Evolutionary conservation across 805 yeast species (phyloP).

Genomic region (Teunomyces panamensis): DNA sequence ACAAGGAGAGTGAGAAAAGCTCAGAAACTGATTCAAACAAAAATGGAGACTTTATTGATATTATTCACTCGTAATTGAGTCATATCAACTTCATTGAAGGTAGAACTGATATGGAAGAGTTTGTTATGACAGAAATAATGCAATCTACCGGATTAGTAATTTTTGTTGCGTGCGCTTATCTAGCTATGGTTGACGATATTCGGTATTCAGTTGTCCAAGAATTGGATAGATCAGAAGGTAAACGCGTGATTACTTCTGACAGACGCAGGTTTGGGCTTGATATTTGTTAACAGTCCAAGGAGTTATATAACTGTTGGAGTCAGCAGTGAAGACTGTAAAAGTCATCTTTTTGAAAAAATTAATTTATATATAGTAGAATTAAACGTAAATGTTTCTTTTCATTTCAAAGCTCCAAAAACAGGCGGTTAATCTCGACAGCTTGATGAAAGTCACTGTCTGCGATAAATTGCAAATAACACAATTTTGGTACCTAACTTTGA

Average conservation of each 20-base stretch:
- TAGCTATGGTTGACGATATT: constrained; percentile 29
- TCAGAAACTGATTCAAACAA: background rate
- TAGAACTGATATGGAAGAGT: constrained; percentile 6
- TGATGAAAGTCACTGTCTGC: too few relatives aligned
- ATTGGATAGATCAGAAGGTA: constrained; percentile 28
- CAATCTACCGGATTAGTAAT: constrained; percentile 12
- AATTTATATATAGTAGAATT: too few relatives aligned
- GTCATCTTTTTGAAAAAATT: too few relatives aligned
- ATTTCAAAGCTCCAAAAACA: too few relatives aligned
- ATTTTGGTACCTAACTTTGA: constrained; percentile 12
- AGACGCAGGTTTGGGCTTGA: constrained; percentile 64
- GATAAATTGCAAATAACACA: background rate
- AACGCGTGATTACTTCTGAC: constrained; percentile 67
- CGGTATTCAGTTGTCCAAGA: constrained; percentile 39
- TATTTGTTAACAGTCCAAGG: background rate
- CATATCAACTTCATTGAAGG: constrained; percentile 41
- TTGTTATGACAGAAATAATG: constrained; percentile 5
- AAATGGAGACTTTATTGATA: background rate
- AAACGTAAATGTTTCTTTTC: too few relatives aligned
- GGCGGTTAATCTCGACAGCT: too few relatives aligned
- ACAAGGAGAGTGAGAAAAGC: constrained; percentile 18
- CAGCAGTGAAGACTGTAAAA: too few relatives aligned
- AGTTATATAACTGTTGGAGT: too few relatives aligned
- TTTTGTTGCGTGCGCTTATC: constrained; percentile 30
- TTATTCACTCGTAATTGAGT: background rate